Percentiles rank a stretch among this genome's conserved stretches.
phyloP scores from a whole-genome alignment of 345 rosid genomes.

The Brassica incana region DNA sequence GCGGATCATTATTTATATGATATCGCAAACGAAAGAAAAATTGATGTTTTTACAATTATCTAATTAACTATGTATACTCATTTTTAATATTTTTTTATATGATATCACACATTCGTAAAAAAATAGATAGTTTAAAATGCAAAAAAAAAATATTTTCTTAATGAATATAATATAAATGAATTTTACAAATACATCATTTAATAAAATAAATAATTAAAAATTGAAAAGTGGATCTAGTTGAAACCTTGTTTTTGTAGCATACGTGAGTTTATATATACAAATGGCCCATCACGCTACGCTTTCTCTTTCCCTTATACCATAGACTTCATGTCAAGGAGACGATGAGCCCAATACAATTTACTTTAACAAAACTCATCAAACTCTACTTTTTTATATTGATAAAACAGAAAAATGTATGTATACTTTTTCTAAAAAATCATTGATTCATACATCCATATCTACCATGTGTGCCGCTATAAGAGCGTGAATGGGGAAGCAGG shows the following conservation, averaged over 20 bases:
- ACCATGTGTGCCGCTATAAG: slow-evolving; percentile 16
- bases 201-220: too few relatives aligned
- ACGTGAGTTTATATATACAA: slow-evolving; percentile 10
- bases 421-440: background rate
- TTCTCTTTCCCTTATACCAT: slow-evolving; percentile 24
- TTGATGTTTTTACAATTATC: too few relatives aligned
- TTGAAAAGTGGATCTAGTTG: background rate
- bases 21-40: too few relatives aligned
- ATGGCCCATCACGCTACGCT: slow-evolving; percentile 32
- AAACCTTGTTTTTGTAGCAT: slow-evolving; percentile 39
- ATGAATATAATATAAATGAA: too few relatives aligned
- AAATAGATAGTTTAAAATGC: too few relatives aligned
- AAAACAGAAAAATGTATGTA: background rate
- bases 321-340: slow-evolving; percentile 32
- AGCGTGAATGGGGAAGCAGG: too few relatives aligned
- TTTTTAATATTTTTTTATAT: too few relatives aligned
- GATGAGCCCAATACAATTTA: slow-evolving; percentile 23
- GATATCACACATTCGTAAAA: too few relatives aligned
- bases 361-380: slow-evolving; percentile 6
- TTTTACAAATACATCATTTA: too few relatives aligned
- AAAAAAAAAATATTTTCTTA: too few relatives aligned
- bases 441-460: background rate
- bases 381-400: background rate
- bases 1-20: too few relatives aligned
- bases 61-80: too few relatives aligned